Evolutionary conservation across 2,329 filamentous ascomycete genomes (phyloP), one percentile per base, ranked within the genome.

Genomic region (Fusarium pseudoanthophilum): DNA sequence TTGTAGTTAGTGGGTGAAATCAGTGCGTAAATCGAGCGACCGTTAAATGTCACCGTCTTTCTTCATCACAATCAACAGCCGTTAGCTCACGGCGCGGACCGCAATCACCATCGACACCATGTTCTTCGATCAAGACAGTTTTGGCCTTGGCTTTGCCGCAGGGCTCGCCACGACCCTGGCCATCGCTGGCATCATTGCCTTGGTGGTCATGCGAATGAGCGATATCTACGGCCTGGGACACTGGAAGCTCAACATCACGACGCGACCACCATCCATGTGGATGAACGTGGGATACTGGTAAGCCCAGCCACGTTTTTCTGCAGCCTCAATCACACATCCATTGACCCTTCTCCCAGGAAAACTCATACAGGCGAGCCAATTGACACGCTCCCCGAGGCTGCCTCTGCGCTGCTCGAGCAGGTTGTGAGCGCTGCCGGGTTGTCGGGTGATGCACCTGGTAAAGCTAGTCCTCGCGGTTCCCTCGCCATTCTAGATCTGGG

Each of bases 261-360:
- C 86, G 2, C 84, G 85, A 2, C 80, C 84, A 5, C 74, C 78
- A 10, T 84, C 83, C n/a, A 88, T 90, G 87, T 91, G 89, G 88
- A 90, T 90, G 87, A 90, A 90, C 64, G 85, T 90, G 80, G 89
- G 88, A 1, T 90, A 87, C 67, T 91, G 88, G 89, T 85, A 84
- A 77, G 85, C 82, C 39, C 26, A 45, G 30, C 34, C 60, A 64
- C 45, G 10, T 20, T 26, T 24, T 15, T 37, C 24, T 21, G 16
- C 28, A 34, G 51, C 13, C 36, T 28, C 42, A 40, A 30, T 4
- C 24, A 34, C 16, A 40, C 10, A n/a, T 51, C n/a, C 30, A 51
- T 26, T 36, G 7, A 46, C 28, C 10, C 5, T 51, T 7, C 16
- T 7, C 5, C 8, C 43, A 83, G 83, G 82, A 82, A 73, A 57